Evolutionary conservation across 768 basidiomycete species (phyloP), one percentile per base, ranked within the genome.

Genomic region (Xerocomus potaroensis): DNA sequence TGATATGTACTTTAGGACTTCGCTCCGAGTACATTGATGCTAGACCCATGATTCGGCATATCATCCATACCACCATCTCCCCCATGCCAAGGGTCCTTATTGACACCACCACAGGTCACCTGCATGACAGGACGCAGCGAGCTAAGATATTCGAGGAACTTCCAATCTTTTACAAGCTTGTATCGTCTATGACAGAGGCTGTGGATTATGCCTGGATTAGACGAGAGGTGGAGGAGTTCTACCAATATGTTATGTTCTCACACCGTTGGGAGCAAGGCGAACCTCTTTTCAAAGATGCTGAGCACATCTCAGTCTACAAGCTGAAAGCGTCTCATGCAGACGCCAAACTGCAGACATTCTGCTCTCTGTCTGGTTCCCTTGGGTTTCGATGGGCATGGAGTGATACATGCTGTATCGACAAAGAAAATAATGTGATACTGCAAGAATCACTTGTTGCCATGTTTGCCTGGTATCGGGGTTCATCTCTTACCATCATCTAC

Each of bases 391-490:
- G 55, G 56, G 55, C 41, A 19, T 58, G 56, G 56, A 29, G 32
- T 0, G 55, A 57, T 16, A 57, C 55, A 1, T 56, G 45, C 16
- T 55, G 55, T 16, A 18, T 56, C 0, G 34, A 55, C 4, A n/a
- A 31, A 15, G 8, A 12, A 1, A 5, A 41, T 16, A 41, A 33
- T 0, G 40, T 43, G 11, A 42, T 48, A 6, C 14, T 38, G n/a
- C 46, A 58, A 27, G 56, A 58, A 11, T 54, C 56, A 0, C 12
- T 58, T 16, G 47, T 50, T 1, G 46, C 55, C 15, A 50, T 56
- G 53, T 56, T 55, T 35, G 29, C 15, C 1, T 56, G 53, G 53
- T 56, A 37, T 27, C 43, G 43, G 1, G 27, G 35, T 18, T 45
- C 43, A 10, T 19, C 35, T 22, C 43, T 37, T 5, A 58, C 56